Evolutionary conservation across 2,329 filamentous ascomycete genomes (phyloP).

Genomic region (Botrytis hyacinthi): DNA sequence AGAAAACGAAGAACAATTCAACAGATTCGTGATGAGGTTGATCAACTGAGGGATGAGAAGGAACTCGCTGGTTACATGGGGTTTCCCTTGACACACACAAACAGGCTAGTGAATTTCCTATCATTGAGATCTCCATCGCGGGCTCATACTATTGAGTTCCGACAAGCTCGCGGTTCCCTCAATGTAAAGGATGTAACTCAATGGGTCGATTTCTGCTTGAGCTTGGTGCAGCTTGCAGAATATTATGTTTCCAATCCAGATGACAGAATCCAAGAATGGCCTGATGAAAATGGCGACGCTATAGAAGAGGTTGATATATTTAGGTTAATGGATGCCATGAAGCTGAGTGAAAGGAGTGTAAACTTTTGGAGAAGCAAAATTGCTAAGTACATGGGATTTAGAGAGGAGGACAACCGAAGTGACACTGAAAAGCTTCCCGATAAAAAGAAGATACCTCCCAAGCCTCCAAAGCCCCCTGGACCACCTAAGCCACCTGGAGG

Average conservation of each 20-base stretch:
- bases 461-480: neutral
- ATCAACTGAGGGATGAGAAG: neutral
- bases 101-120: conserved; percentile 28
- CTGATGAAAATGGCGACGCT: neutral
- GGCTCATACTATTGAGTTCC: conserved; percentile 32
- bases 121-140: neutral
- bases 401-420: conserved; percentile 7
- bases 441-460: neutral
- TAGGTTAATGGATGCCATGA: conserved; percentile 1
- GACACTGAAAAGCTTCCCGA: neutral
- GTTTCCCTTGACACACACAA: conserved; percentile 13
- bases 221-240: conserved; percentile 28
- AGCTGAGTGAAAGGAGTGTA: neutral
- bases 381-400: neutral
- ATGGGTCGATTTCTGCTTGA: conserved; percentile 33
- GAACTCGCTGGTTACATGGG: conserved; percentile 22
- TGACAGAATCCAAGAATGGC: conserved; percentile 21
- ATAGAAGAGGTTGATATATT: neutral
- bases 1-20: neutral
- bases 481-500: neutral
- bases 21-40: conserved; percentile 6
- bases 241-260: conserved; percentile 23
- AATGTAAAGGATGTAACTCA: conserved; percentile 24
- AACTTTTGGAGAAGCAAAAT: conserved; percentile 8
- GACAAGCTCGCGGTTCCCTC: conserved; percentile 31